Evolutionary conservation across 1,139 yeast genomes (phyloP), one percentile per base, ranked within the genome.

Genomic region (Geotrichum restrictum): DNA sequence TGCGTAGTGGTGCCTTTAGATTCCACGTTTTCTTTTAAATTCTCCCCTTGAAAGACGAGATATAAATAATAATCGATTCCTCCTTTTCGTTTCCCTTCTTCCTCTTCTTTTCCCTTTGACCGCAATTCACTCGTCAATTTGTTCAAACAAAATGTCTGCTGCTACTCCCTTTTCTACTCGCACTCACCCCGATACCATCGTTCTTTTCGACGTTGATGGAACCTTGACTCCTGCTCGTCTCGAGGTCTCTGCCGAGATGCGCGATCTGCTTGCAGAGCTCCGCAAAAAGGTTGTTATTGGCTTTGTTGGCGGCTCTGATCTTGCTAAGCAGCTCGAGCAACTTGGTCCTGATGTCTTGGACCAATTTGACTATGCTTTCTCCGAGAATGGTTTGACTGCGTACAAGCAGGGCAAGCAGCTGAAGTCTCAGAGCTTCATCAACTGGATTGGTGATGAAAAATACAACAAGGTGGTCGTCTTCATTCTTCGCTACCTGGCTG

Each of bases 171-270:
- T 73, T 51, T 55, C 64, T 36, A 65, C 72, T 50, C 69, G 76
- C 48, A 66, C 67, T 46, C 57, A 59, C 53, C 67, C 70, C 50
- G 67, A 70, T 56, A 73, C 74, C 45, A 64, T 74, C 45, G 95
- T 88, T 61, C 81, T 93, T 59, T 93, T 93, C 74, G 99, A 93
- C 68, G 99, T 93, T 62, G 99, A 93, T 70, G 98, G 98, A 62
- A 93, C 99, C 55, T 80, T 93, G 72, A 93, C 98, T 45, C 98
- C 98, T 61, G 98, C 98, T 57, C 87, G 99, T 77, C 82, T 87
- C 36, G 74, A 56, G 48, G 75, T 88, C 65, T 83, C 96, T 47
- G 85, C 82, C 53, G 96, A 89, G 72, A 86, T 93, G 84, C 80
- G 76, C 67, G 72, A 79, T 59, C 75, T 86, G 51, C 80, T 93